These are phyloP conservation scores for Zygosaccharomyces lentus DNA, from an alignment of 805 yeast genomes.

Conservation along the genomic window DNA sequence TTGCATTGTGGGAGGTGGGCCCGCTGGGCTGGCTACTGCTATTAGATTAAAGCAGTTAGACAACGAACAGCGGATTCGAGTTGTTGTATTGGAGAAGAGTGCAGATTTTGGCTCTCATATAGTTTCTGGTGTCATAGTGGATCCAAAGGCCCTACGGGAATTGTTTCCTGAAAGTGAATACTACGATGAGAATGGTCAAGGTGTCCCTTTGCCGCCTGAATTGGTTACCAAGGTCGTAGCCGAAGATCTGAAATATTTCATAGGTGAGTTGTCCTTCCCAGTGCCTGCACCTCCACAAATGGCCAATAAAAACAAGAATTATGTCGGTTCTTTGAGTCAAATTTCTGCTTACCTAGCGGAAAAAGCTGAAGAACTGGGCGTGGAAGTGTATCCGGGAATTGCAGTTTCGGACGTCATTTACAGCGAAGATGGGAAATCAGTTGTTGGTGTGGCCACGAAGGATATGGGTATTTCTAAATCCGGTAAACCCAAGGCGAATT, in stretches of 20 bases:
- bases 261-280: slow-evolving; percentile 56
- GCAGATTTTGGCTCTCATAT: slow-evolving; percentile 91
- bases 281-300: slow-evolving; percentile 93
- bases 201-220: slow-evolving; percentile 75
- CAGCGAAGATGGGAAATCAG: slow-evolving; percentile 48
- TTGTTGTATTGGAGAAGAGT: slow-evolving; percentile 87
- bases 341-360: slow-evolving; percentile 80
- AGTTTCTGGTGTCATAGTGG: slow-evolving; percentile 90
- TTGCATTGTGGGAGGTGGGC: slow-evolving; percentile 96
- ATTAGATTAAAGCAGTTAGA: slow-evolving; percentile 84
- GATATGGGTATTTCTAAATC: slow-evolving; percentile 80
- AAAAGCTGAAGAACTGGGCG: slow-evolving; percentile 88
- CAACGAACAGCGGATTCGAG: slow-evolving; percentile 61
- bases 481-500: slow-evolving; percentile 76
- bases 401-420: slow-evolving; percentile 77
- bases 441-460: slow-evolving; percentile 88
- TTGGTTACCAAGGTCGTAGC: slow-evolving; percentile 67
- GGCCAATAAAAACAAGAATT: slow-evolving; percentile 75
- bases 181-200: slow-evolving; percentile 46
- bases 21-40: slow-evolving; percentile 95
- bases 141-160: slow-evolving; percentile 83
- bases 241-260: slow-evolving; percentile 70
- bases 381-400: slow-evolving; percentile 88
- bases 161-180: slow-evolving; percentile 66
- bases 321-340: slow-evolving; percentile 75